A percentile compares a stretch with the other conserved stretches of the same genome.
Evolutionary conservation across 1,284 basidiomycete genomes (phyloP).

Genomic region (Puccinia hordei): DNA sequence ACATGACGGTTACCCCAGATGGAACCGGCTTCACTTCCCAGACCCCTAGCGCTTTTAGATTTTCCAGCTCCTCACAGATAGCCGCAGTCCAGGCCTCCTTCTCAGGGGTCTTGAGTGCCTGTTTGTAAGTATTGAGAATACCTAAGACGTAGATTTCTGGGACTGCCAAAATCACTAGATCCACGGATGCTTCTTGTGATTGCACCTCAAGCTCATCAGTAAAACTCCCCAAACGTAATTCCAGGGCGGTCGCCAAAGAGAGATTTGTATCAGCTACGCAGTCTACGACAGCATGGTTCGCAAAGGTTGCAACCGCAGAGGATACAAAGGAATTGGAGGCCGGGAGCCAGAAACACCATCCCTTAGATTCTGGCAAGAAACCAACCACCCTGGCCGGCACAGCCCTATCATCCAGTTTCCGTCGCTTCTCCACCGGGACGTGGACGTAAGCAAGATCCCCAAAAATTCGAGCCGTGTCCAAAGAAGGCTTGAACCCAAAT

Average conservation of each 20-base stretch:
- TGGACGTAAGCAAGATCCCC: too few relatives aligned
- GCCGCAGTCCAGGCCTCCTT: neutral
- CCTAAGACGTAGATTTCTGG: neutral
- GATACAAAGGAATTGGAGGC: neutral
- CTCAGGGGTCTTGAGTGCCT: neutral
- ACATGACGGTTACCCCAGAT: neutral
- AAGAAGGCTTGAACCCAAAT: too few relatives aligned
- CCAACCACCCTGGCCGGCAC: neutral
- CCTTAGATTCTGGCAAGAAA: neutral
- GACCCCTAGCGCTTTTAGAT: neutral
- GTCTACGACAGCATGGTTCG: neutral
- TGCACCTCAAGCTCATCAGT: neutral
- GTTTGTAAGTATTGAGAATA: neutral
- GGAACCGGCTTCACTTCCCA: neutral
- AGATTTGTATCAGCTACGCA: too few relatives aligned
- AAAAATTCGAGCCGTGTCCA: too few relatives aligned
- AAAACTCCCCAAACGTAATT: neutral
- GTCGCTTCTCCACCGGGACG: too few relatives aligned
- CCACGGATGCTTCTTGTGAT: too few relatives aligned
- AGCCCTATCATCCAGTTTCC: neutral
- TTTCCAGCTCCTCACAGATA: neutral
- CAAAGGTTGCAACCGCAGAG: neutral
- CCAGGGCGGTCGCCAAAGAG: too few relatives aligned
- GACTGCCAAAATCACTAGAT: too few relatives aligned
- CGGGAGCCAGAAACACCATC: slow-evolving; percentile 2